Evolutionary conservation across 78 protist genomes (phyloP).

Genomic region (Dictyostelium brefeldianum): DNA sequence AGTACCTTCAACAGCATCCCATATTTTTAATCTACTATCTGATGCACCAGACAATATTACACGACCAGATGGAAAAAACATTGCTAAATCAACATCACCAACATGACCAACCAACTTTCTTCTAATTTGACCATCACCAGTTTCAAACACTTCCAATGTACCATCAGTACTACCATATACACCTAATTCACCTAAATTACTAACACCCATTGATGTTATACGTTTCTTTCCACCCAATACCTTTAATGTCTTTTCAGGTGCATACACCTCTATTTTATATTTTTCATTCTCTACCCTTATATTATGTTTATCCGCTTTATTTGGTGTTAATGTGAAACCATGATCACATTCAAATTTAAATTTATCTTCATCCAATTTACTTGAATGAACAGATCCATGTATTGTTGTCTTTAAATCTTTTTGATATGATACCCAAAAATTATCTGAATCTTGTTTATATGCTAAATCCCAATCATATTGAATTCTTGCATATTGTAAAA

Average conservation of each 20-base stretch:
- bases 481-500: conserved; percentile 5
- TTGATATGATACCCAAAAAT: conserved; percentile 47
- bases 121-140: conserved; percentile 69
- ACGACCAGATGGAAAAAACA: conserved; percentile 80
- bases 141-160: conserved; percentile 67
- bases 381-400: conserved; percentile 43
- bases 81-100: conserved; percentile 76
- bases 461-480: conserved; percentile 80
- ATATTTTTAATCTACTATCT: conserved; percentile 74
- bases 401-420: conserved; percentile 28
- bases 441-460: conserved; percentile 42
- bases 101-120: conserved; percentile 78
- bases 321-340: conserved; percentile 20
- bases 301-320: not conserved
- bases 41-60: conserved; percentile 71
- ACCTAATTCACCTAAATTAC: conserved; percentile 32
- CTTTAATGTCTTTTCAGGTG: conserved; percentile 4
- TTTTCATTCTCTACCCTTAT: not conserved
- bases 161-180: conserved; percentile 74
- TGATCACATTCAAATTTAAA: conserved; percentile 46
- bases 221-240: conserved; percentile 43
- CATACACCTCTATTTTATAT: not conserved
- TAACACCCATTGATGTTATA: conserved; percentile 63
- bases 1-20: conserved; percentile 77
- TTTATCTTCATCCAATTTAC: not conserved